These are phyloP conservation scores for Neurospora sp. DNA, from an alignment of 2,329 filamentous ascomycete species.

Conservation along the genomic window DNA sequence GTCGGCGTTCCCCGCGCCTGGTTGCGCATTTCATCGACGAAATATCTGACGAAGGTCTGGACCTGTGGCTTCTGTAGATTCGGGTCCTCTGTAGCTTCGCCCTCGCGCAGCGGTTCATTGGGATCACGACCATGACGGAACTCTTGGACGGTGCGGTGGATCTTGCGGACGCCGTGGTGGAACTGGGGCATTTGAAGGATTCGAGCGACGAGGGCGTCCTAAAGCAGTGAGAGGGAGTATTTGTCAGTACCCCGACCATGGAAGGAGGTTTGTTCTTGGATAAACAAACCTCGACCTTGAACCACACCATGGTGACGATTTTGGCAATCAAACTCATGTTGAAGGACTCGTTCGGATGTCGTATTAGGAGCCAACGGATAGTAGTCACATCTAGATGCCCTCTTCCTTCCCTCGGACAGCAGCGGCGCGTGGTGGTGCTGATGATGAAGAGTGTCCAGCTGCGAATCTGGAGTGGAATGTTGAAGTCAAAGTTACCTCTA, in stretches of 20 bases:
- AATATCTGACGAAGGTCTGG: slow-evolving; percentile 34
- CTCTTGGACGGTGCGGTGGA: slow-evolving; percentile 41
- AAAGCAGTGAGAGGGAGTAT: background rate
- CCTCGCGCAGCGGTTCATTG: slow-evolving; percentile 38
- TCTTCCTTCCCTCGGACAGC: background rate
- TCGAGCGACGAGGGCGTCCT: slow-evolving; percentile 19
- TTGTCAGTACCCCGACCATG: background rate
- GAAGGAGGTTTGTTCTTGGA: background rate
- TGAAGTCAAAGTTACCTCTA: background rate
- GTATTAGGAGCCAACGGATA: background rate
- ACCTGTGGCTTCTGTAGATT: slow-evolving; percentile 21
- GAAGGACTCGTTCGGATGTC: background rate
- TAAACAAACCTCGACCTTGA: background rate
- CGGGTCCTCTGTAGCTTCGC: slow-evolving; percentile 33
- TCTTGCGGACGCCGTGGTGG: slow-evolving; percentile 41
- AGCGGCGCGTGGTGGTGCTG: background rate
- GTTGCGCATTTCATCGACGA: slow-evolving; percentile 40
- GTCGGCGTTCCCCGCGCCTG: slow-evolving; percentile 37
- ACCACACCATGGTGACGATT: background rate
- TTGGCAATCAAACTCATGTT: background rate
- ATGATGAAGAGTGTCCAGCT: background rate
- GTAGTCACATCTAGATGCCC: background rate
- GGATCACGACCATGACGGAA: slow-evolving; percentile 38
- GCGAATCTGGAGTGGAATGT: background rate
- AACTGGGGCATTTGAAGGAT: slow-evolving; percentile 42